Evolutionary conservation across 768 basidiomycete genomes (phyloP).

Genomic region (Pleurotus platypus): DNA sequence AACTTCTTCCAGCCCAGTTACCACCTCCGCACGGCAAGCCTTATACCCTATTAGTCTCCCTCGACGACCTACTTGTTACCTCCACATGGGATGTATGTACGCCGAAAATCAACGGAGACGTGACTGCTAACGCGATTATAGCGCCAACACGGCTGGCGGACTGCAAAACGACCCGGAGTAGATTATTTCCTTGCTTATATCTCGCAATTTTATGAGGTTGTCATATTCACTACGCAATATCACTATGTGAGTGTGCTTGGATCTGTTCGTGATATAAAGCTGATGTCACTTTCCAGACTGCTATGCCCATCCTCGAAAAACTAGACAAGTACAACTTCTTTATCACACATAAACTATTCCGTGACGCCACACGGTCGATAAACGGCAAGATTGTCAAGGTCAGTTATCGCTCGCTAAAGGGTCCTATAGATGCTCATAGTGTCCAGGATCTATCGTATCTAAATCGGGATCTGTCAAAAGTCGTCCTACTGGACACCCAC

Average conservation of each 20-base stretch:
- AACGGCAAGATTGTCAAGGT: conserved; percentile 88
- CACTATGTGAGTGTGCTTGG: conserved; percentile 62
- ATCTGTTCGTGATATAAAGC: too few species aligned
- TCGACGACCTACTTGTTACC: conserved; percentile 89
- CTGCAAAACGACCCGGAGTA: conserved; percentile 95
- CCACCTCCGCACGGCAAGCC: conserved; percentile 83
- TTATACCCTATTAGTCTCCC: conserved; percentile 85
- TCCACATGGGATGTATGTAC: conserved; percentile 93
- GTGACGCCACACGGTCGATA: conserved; percentile 83
- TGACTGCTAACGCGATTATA: conserved; percentile 23
- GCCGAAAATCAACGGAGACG: neutral
- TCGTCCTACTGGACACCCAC: conserved; percentile 82
- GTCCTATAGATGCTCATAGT: neutral
- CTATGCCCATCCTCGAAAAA: conserved; percentile 84
- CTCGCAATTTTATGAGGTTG: conserved; percentile 97
- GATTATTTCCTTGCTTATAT: conserved; percentile 98
- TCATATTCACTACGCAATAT: conserved; percentile 90
- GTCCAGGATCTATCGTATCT: conserved; percentile 85
- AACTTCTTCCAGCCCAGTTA: conserved; percentile 84
- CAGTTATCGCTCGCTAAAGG: conserved; percentile 2
- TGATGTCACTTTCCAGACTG: conserved; percentile 53
- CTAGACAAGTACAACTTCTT: conserved; percentile 91
- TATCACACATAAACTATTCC: conserved; percentile 87
- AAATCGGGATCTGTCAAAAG: conserved; percentile 90
- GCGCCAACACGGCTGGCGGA: conserved; percentile 94